These are phyloP conservation scores for Penicillium sp. DNA, from an alignment of 2,329 filamentous ascomycete genomes.

Conservation along the genomic window DNA sequence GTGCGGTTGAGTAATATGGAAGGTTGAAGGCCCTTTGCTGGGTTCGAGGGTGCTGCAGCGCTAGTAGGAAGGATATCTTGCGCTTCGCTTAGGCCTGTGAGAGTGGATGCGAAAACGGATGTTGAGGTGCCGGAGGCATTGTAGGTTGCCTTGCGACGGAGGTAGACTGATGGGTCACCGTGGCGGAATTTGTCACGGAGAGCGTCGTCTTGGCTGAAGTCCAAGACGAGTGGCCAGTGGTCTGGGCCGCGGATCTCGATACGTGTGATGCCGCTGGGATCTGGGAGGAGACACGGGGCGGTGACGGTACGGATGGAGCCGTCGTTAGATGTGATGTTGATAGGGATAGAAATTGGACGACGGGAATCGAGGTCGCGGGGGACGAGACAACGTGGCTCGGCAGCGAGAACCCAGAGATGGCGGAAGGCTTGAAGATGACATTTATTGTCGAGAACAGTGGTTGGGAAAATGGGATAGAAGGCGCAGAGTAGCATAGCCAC, in stretches of 20 bases:
- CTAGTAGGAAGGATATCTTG: conserved; percentile 42
- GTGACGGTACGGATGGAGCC: conserved; percentile 35
- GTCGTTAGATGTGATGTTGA: conserved; percentile 59
- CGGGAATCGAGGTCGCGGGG: conserved; percentile 81
- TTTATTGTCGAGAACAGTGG: conserved; percentile 84
- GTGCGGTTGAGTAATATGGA: conserved; percentile 23
- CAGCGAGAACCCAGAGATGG: conserved; percentile 93
- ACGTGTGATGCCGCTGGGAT: conserved; percentile 37
- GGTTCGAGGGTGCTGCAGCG: conserved; percentile 19
- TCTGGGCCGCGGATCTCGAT: conserved; percentile 47
- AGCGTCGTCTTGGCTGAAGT: conserved; percentile 61
- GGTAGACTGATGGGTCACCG: conserved; percentile 66
- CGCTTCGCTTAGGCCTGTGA: conserved; percentile 66
- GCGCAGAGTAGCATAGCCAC: conserved; percentile 81
- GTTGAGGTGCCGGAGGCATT: conserved; percentile 51
- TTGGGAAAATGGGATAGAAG: conserved; percentile 91
- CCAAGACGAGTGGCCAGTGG: conserved; percentile 77
- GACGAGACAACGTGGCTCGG: conserved; percentile 82
- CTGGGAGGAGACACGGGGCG: conserved; percentile 56
- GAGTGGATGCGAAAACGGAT: conserved; percentile 66
- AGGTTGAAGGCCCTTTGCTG: conserved; percentile 24
- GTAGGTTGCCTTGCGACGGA: conserved; percentile 65
- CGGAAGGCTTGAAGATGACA: conserved; percentile 94
- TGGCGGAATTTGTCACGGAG: conserved; percentile 60
- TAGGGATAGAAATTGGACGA: conserved; percentile 68